phyloP scores from a whole-genome alignment of 2,329 filamentous ascomycete species.

The Huntiella abstrusa region DNA sequence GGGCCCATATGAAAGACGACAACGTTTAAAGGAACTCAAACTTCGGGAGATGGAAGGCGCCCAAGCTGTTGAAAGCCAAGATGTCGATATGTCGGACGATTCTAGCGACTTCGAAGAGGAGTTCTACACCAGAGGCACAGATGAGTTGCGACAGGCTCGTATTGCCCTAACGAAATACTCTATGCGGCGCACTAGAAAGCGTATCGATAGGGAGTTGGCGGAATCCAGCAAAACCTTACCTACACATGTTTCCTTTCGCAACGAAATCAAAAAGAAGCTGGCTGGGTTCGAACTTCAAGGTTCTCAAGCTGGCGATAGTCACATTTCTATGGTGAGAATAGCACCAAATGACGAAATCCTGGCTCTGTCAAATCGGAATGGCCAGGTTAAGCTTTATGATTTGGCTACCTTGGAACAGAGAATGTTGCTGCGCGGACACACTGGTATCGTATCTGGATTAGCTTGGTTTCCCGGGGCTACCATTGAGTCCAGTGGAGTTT shows the following conservation, averaged over 20 bases:
- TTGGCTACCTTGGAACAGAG: constrained; percentile 69
- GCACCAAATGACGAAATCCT: constrained; percentile 68
- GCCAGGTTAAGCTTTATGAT: constrained; percentile 68
- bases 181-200: constrained; percentile 59
- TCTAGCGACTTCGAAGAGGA: constrained; percentile 66
- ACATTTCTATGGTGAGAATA: constrained; percentile 82
- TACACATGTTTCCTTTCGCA: constrained; percentile 83
- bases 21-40: constrained; percentile 66
- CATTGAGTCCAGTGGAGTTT: constrained; percentile 49
- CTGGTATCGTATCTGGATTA: constrained; percentile 72
- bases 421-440: constrained; percentile 62
- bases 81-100: constrained; percentile 21
- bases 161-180: constrained; percentile 68
- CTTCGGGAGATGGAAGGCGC: constrained; percentile 48
- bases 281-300: constrained; percentile 78
- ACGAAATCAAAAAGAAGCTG: constrained; percentile 67
- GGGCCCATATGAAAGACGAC: constrained; percentile 65
- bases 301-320: constrained; percentile 78
- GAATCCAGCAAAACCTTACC: constrained; percentile 71
- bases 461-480: constrained; percentile 80
- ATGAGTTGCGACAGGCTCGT: constrained; percentile 55
- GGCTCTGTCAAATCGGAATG: constrained; percentile 84
- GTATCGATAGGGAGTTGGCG: constrained; percentile 56
- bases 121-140: constrained; percentile 75
- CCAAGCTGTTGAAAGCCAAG: constrained; percentile 23